A percentile compares a stretch with the other conserved stretches of the same genome.
phyloP scores from a whole-genome alignment of 768 basidiomycete species.

The Polyporus arcularius region DNA sequence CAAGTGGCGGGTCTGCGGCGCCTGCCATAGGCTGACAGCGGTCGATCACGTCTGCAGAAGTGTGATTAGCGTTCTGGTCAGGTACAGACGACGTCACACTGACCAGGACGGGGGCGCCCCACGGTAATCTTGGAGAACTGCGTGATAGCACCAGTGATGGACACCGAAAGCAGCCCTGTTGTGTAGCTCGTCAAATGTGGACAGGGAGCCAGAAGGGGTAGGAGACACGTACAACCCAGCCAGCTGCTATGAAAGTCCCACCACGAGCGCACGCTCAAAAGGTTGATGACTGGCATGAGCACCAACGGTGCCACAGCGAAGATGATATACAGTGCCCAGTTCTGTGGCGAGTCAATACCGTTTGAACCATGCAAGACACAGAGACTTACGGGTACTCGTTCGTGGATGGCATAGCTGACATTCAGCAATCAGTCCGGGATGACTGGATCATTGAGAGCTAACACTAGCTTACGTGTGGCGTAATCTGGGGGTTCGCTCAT shows the following conservation, averaged over 20 bases:
- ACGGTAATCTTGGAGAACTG: constrained; percentile 86
- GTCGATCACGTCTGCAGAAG: constrained; percentile 54
- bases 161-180: constrained; percentile 69
- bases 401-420: constrained; percentile 65
- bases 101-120: constrained; percentile 87
- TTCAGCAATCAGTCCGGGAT: background rate
- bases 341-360: background rate
- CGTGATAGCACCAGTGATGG: constrained; percentile 79
- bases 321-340: constrained; percentile 34
- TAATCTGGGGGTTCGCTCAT: constrained; percentile 28
- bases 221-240: constrained; percentile 41
- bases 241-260: constrained; percentile 86
- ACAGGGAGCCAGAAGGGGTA: background rate
- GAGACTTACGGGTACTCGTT: constrained; percentile 69
- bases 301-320: constrained; percentile 66
- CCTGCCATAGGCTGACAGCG: constrained; percentile 72
- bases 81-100: constrained; percentile 1
- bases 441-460: background rate
- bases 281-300: constrained; percentile 68
- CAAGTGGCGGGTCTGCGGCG: constrained; percentile 66
- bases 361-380: background rate
- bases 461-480: constrained; percentile 38
- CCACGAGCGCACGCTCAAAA: constrained; percentile 73
- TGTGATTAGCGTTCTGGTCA: background rate
- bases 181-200: background rate